Evolutionary conservation across 805 yeast genomes (phyloP).

Genomic region (Candida dajiaensis): DNA sequence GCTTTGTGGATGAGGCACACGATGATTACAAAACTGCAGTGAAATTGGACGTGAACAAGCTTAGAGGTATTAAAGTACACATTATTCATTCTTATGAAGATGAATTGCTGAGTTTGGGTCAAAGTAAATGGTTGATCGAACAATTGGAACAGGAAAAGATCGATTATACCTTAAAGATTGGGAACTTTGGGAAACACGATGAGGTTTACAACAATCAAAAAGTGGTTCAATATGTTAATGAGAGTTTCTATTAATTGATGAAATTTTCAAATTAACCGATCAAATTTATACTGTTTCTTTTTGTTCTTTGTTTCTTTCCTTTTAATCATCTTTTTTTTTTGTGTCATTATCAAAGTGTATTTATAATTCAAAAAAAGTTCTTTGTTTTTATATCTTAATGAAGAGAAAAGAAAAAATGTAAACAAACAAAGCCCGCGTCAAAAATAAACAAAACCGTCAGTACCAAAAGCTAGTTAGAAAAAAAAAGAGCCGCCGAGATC

Average conservation of each 20-base stretch:
- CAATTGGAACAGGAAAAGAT: constrained; percentile 26
- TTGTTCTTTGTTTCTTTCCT: too few relatives aligned
- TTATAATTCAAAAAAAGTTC: not conserved
- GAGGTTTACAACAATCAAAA: constrained; percentile 46
- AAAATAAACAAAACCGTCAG: not conserved
- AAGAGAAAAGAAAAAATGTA: not conserved
- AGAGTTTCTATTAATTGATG: constrained; percentile 9
- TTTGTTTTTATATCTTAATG: too few relatives aligned
- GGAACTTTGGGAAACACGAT: constrained; percentile 56
- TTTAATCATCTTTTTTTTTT: too few relatives aligned
- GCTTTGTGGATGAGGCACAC: constrained; percentile 59
- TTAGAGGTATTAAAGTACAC: constrained; percentile 20
- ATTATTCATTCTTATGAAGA: constrained; percentile 61
- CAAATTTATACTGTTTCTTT: too few relatives aligned
- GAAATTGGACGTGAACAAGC: not conserved
- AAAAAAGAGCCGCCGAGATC: too few relatives aligned
- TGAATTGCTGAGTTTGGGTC: constrained; percentile 53
- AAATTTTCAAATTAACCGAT: too few relatives aligned
- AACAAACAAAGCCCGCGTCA: not conserved
- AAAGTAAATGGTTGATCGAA: constrained; percentile 35
- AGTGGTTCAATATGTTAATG: constrained; percentile 29
- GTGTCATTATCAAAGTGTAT: too few relatives aligned
- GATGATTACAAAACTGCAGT: constrained; percentile 23
- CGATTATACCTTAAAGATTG: constrained; percentile 22
- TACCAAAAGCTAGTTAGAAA: too few relatives aligned